Base-by-base conservation (phyloP, 2,329 filamentous ascomycete species). In the Diaporthe sp. region DNA sequence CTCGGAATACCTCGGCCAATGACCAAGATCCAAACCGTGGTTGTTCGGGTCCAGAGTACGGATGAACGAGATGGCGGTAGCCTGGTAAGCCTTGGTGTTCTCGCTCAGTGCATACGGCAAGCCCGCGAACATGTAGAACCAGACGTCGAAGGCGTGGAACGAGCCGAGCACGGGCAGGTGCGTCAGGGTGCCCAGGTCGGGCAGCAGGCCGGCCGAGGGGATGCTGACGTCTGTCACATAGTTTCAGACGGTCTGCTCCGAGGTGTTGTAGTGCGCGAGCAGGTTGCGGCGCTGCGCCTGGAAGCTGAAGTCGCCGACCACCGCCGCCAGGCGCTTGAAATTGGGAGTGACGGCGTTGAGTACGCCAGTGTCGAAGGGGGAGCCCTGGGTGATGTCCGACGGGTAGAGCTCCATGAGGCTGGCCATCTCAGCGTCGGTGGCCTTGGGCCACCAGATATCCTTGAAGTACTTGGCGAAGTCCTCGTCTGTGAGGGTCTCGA, bases 271-370 rank as follows among this genome's bases (percentile, higher is more conserved):
- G 28, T 65, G 42, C 9, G 61, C 61, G 9, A 65, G 28, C 15
- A 34, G 15, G 28, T 49, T 65, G 42, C 61, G 61, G 17, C 61
- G 61, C 42, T 65, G 61, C 25, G 61, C 42, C 42, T 65, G 61
- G 28, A 65, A 65, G 61, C 61, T 65, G 61, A n/a, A 65, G 61
- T 65, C 61, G 61, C 61, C 61, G 2, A 65, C 61, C 25, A 65
- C 61, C 0, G 61, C 61, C 5, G 61, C 61, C 42, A 65, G 61
- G 17, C 61, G 61, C 42, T 65, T 65, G 28, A 34, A 65, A n/a
- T 65, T 65, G 28, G 61, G 61, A 19, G 61, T 65, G 28, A 65
- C 28, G 15, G 61, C 61, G 9, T 65, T 65, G 42, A 65, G 42
- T 42, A 49, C 10, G 42, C 61, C 61, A 2, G 61, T 65, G 37